Conservation (phyloP, 495 filamentous ascomycete genomes). For the Aspergillus incahuasiensis region DNA sequence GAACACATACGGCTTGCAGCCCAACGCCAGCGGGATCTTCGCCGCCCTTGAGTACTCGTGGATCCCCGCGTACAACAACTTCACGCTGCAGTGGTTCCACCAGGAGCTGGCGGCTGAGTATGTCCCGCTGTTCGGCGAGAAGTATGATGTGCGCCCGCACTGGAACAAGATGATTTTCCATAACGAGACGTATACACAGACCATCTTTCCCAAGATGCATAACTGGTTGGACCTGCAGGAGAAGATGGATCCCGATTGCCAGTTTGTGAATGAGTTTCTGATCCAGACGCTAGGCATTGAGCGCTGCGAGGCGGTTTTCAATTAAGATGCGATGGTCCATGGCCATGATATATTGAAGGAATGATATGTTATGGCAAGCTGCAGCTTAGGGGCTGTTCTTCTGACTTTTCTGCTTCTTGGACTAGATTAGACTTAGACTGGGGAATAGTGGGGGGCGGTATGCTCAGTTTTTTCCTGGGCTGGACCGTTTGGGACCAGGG, state of each 20-base stretch:
- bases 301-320: slow-evolving; percentile 4
- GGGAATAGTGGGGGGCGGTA: no score
- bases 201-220: slow-evolving; percentile 17
- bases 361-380: no score
- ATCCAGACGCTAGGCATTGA: slow-evolving; percentile 17
- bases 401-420: no score
- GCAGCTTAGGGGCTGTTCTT: no score
- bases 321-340: no score
- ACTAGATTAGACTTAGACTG: no score
- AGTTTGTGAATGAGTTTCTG: slow-evolving; percentile 22
- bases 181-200: slow-evolving; percentile 16
- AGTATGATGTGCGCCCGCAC: slow-evolving; percentile 20
- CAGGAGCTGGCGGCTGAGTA: slow-evolving; percentile 13
- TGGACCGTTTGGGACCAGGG: no score
- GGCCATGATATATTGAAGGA: no score
- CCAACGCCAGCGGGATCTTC: slow-evolving; percentile 15
- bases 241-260: slow-evolving; percentile 20
- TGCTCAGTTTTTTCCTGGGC: no score
- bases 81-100: slow-evolving; percentile 13
- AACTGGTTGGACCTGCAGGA: slow-evolving; percentile 20
- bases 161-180: slow-evolving; percentile 24
- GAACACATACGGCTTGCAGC: slow-evolving; percentile 18
- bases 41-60: slow-evolving; percentile 17
- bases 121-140: slow-evolving; percentile 17
- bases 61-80: slow-evolving; percentile 20